These are phyloP conservation scores for Persicaria maculosa DNA, from an alignment of 148 eudicot species.

Conservation along the genomic window DNA sequence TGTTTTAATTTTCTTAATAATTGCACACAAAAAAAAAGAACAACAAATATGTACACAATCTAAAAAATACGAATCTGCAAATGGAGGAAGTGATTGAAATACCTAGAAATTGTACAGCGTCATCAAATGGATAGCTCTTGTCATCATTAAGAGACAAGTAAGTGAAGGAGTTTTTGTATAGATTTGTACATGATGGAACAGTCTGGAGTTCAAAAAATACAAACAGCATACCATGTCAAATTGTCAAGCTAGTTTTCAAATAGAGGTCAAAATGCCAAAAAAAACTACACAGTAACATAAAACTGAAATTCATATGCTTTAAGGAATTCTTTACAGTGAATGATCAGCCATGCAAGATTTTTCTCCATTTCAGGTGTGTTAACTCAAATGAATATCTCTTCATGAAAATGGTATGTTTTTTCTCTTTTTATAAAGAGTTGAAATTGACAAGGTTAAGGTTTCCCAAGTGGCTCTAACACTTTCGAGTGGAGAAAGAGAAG, in stretches of 20 bases:
- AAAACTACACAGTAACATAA: neutral
- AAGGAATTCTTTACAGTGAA: neutral
- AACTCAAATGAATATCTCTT: no score
- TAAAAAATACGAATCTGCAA: neutral
- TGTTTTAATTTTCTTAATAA: neutral
- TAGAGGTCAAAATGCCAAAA: neutral
- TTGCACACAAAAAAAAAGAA: neutral
- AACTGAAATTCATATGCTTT: neutral
- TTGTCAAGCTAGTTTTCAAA: neutral
- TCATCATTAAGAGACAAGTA: slow-evolving; percentile 80
- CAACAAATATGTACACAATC: neutral
- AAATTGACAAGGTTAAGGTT: no score
- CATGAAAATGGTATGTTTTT: neutral
- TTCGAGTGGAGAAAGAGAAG: no score
- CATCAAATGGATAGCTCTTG: slow-evolving; percentile 61
- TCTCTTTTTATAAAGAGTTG: no score
- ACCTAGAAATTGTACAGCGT: slow-evolving; percentile 78
- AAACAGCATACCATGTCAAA: neutral
- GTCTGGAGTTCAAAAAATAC: slow-evolving; percentile 43
- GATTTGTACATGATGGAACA: slow-evolving; percentile 88
- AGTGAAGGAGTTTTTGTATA: slow-evolving; percentile 75
- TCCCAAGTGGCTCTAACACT: no score
- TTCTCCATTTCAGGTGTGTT: neutral
- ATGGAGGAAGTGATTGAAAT: slow-evolving; percentile 14
- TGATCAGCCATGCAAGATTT: neutral